phyloP scores from a whole-genome alignment of 805 yeast species.

The Starmerella sp. region DNA sequence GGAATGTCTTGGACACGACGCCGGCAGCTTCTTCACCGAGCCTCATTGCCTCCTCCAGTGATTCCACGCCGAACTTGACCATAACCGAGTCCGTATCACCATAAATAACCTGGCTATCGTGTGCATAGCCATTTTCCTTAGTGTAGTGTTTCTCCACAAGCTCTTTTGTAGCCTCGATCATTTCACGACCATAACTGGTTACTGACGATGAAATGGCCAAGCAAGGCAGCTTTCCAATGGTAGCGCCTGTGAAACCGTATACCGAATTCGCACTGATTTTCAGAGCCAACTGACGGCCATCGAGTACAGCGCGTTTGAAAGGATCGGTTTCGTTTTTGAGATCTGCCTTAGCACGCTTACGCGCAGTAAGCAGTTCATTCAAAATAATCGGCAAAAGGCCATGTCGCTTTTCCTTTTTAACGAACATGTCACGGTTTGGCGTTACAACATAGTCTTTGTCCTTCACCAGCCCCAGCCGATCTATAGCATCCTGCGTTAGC shows the following conservation, averaged over 20 bases:
- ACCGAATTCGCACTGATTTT: conserved; percentile 97
- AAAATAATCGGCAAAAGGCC: conserved; percentile 90
- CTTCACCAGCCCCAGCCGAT: conserved; percentile 44
- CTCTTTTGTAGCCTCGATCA: conserved; percentile 86
- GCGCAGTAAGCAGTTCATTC: conserved; percentile 76
- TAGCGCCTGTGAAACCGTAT: conserved; percentile 98
- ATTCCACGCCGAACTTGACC: conserved; percentile 88
- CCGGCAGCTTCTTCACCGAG: conserved; percentile 92
- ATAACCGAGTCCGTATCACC: conserved; percentile 99
- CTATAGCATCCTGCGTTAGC: conserved; percentile 55
- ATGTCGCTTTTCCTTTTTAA: conserved; percentile 52
- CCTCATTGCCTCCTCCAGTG: conserved; percentile 73
- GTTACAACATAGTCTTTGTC: conserved; percentile 73
- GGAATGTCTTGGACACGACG: conserved; percentile 64
- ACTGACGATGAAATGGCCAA: conserved; percentile 90
- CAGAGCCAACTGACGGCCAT: conserved; percentile 93
- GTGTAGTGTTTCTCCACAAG: conserved; percentile 73
- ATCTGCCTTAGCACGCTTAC: conserved; percentile 87
- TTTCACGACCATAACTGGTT: conserved; percentile 90
- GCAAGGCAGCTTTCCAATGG: conserved; percentile 94
- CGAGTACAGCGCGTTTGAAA: conserved; percentile 80
- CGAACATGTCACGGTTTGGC: conserved; percentile 88
- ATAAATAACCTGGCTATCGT: conserved; percentile 81
- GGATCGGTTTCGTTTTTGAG: conserved; percentile 90
- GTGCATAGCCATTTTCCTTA: conserved; percentile 70